A percentile compares a stretch with the other conserved stretches of the same genome.
phyloP scores from a whole-genome alignment of 306 rosid genomes.

The Trifolium fragiferum region DNA sequence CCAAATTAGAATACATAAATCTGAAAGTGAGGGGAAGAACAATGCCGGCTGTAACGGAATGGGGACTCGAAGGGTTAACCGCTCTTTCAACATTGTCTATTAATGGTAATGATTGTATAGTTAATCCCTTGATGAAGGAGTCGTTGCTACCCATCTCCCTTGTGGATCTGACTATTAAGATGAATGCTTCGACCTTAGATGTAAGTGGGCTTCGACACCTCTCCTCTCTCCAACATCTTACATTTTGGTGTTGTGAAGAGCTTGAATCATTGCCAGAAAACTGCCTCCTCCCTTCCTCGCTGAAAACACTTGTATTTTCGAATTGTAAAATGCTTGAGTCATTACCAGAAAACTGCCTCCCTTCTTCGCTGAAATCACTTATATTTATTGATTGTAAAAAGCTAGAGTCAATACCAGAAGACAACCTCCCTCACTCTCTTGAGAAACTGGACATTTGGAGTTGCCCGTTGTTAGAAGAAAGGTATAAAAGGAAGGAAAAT shows the following conservation, averaged over 20 bases:
- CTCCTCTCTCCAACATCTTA: too few species aligned
- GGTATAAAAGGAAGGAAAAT: not conserved
- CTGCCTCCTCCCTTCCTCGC: too few species aligned
- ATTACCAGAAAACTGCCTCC: not conserved
- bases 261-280: not conserved
- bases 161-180: not conserved
- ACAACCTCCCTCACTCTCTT: not conserved
- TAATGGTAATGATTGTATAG: not conserved
- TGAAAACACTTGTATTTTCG: too few species aligned
- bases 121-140: not conserved
- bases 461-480: not conserved
- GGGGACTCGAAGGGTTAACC: not conserved
- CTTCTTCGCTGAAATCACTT: not conserved
- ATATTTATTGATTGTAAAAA: accelerated
- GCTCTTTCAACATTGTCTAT: not conserved
- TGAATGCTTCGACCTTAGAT: not conserved
- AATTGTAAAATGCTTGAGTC: not conserved
- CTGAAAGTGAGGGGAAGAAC: accelerated
- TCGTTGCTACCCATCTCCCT: not conserved
- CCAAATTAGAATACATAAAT: not conserved
- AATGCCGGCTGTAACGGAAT: not conserved
- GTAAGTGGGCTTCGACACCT: not conserved
- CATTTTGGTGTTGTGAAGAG: accelerated
- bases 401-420: not conserved
- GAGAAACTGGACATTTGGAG: accelerated